These are phyloP conservation scores for Hypseocharis bilobata DNA, from an alignment of 441 rosid genomes.

Conservation along the genomic window DNA sequence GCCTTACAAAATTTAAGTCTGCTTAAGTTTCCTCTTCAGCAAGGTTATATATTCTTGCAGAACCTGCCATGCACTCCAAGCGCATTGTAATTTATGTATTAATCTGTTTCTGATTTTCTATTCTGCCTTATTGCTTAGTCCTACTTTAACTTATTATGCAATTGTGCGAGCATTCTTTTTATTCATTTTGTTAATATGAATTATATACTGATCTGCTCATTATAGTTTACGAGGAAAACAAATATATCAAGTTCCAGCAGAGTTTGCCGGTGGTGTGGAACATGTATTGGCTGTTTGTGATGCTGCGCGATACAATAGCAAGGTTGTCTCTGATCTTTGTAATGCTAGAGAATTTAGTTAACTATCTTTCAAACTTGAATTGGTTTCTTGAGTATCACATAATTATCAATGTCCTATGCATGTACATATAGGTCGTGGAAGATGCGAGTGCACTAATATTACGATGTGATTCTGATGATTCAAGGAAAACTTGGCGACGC, in stretches of 20 bases:
- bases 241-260: constrained; percentile 56
- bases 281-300: constrained; percentile 69
- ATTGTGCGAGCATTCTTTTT: neutral
- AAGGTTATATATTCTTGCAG: neutral
- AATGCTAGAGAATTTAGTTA: neutral
- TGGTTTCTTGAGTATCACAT: constrained; percentile 5
- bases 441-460: constrained; percentile 70
- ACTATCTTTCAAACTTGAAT: constrained; percentile 5
- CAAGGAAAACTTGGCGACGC: constrained; percentile 68
- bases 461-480: constrained; percentile 65
- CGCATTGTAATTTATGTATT: neutral
- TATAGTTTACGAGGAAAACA: constrained; percentile 85
- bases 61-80: neutral
- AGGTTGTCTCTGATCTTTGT: constrained; percentile 33
- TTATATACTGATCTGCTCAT: constrained; percentile 18
- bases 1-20: neutral
- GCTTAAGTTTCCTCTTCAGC: neutral
- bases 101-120: neutral
- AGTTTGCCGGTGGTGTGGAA: constrained; percentile 61
- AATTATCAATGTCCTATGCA: constrained; percentile 13
- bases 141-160: neutral
- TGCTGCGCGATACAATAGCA: constrained; percentile 47
- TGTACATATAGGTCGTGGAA: constrained; percentile 66
- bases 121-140: neutral
- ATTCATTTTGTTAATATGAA: constrained; percentile 2